Conservation (phyloP, 106 monocot species). For the Dioscorea zingiberensis region DNA sequence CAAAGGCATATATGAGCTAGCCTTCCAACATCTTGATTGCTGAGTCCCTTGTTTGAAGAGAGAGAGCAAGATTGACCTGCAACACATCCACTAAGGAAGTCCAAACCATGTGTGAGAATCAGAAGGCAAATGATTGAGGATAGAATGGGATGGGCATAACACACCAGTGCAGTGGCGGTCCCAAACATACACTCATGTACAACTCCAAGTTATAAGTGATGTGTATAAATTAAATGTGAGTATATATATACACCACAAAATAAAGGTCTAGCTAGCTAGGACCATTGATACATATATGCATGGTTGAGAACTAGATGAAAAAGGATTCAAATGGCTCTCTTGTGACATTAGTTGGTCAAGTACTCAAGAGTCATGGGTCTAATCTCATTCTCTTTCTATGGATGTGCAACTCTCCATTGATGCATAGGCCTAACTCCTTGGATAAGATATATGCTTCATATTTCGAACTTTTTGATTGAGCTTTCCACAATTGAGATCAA, state of each 20-base stretch:
- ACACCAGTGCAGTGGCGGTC: constrained; percentile 20
- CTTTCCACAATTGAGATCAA: too few relatives aligned
- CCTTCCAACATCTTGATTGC: too few relatives aligned
- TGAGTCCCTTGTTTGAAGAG: background rate
- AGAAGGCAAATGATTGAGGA: constrained; percentile 19
- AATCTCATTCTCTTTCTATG: background rate
- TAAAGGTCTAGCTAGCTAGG: background rate
- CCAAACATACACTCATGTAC: background rate
- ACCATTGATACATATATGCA: background rate
- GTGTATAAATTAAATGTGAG: background rate
- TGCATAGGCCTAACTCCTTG: too few relatives aligned
- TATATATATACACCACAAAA: background rate
- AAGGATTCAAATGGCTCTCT: background rate
- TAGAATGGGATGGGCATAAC: constrained; percentile 19
- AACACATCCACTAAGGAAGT: background rate
- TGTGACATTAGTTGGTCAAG: background rate
- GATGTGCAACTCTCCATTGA: background rate
- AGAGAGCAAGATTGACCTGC: background rate
- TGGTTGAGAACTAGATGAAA: background rate
- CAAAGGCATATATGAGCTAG: background rate
- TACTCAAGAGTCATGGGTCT: background rate
- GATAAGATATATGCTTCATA: too few relatives aligned
- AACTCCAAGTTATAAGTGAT: background rate
- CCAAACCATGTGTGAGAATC: constrained; percentile 11
- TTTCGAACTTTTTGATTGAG: too few relatives aligned